phyloP scores from a whole-genome alignment of 176 grass and related monocot genomes.

The Cocos nucifera region DNA sequence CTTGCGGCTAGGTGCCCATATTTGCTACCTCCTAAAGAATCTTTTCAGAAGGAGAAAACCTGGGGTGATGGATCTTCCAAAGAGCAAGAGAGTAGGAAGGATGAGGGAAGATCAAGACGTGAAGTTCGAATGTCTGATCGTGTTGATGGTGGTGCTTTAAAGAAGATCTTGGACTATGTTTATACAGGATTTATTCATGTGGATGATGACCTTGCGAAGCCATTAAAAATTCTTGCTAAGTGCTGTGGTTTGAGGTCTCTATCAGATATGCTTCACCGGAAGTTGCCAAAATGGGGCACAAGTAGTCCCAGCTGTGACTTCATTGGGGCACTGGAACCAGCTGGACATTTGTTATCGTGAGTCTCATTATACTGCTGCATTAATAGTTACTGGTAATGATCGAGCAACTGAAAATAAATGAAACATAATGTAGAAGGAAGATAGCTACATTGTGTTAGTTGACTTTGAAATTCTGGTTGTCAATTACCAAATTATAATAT shows the following conservation, averaged over 20 bases:
- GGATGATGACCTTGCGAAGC: constrained; percentile 38
- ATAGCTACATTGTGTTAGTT: no score
- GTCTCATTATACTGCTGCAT: constrained; percentile 11
- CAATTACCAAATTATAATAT: no score
- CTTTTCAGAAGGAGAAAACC: constrained; percentile 17
- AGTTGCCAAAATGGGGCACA: constrained; percentile 46
- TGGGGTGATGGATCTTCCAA: constrained; percentile 7
- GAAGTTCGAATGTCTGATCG: constrained; percentile 59
- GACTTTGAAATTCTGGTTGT: no score
- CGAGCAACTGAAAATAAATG: no score
- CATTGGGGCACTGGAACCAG: constrained; percentile 28
- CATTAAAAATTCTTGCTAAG: constrained; percentile 51
- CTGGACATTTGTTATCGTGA: constrained; percentile 52
- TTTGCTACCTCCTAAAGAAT: constrained; percentile 51
- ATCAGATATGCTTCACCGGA: constrained; percentile 67
- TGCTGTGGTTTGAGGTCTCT: constrained; percentile 57
- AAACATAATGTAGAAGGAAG: no score
- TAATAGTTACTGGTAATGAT: background rate
- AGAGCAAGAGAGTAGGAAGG: background rate
- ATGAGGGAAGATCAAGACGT: constrained; percentile 21
- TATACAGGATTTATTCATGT: constrained; percentile 46
- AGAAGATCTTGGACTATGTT: constrained; percentile 67
- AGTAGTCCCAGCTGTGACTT: constrained; percentile 37
- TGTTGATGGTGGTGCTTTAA: constrained; percentile 50
- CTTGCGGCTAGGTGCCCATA: constrained; percentile 59